Evolutionary conservation across 2,329 filamentous ascomycete species (phyloP), one percentile per base, ranked within the genome.

Genomic region (Diplodia corticola): DNA sequence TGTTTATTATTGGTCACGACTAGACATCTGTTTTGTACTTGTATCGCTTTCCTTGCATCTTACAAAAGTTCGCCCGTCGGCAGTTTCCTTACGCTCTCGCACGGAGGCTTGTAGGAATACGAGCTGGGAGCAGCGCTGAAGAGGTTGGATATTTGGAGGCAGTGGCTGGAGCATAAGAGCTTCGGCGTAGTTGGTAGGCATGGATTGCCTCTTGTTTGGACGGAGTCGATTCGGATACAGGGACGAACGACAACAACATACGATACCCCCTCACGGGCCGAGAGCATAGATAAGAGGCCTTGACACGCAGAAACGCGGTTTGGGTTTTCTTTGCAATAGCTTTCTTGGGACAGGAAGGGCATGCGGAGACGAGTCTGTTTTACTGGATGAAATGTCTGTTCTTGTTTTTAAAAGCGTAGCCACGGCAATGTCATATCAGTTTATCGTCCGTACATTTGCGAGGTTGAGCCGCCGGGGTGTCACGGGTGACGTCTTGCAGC

Each of bases 31-130:
- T n/a, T 57, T 65, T 65, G 51, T 55, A 54, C 26, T 37, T 15
- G n/a, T 57, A 44, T 20, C 35, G 20, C 26, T 64, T 65, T 65
- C 26, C 40, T 65, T 65, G 63, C 48, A 46, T 49, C n/a, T 46
- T 33, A 65, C 51, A 57, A 65, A 65, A 57, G 63, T 49, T 61
- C 51, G 63, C 63, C 63, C 51, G 53, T 49, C 63, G 63, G 63
- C 63, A 65, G 17, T 65, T 28, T 65, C 63, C 24, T 49, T 64
- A 28, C 22, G 57, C 57, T 61, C 57, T 49, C 55, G 22, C 5
- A 22, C n/a, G 33, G 44, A 17, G 33, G 20, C 50, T 65, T 33
- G 40, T 65, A 55, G 63, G 51, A 65, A 50, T 65, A 65, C 50
- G 53, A 65, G 63, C 35, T 55, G 50, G 44, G 50, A 55, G 63